Conservation (phyloP, 2,329 filamentous ascomycete species). For the Aureobasidium melanogenum region DNA sequence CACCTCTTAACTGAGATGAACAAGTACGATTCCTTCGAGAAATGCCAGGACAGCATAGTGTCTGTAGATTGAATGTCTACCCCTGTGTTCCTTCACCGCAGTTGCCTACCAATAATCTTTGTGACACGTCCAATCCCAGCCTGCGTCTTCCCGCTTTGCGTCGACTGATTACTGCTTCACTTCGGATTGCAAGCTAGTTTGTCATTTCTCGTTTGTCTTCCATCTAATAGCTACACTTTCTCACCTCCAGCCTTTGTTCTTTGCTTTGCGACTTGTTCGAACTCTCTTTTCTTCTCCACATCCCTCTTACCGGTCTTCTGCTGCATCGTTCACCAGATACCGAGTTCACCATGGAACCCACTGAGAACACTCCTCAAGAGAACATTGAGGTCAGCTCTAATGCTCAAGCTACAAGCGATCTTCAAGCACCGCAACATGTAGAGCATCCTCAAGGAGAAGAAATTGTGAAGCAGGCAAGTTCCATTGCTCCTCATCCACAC, state of each 20-base stretch:
- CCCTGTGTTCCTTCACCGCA: background rate
- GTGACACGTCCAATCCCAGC: background rate
- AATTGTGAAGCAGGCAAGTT: constrained; percentile 16
- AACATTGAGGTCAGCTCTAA: background rate
- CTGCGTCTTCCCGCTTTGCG: constrained; percentile 1
- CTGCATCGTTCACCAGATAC: background rate
- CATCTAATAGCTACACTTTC: background rate
- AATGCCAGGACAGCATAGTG: background rate
- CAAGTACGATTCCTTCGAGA: background rate
- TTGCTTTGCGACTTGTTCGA: background rate
- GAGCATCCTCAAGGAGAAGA: constrained; percentile 17
- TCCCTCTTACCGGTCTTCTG: background rate
- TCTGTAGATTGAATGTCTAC: background rate
- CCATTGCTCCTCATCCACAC: background rate
- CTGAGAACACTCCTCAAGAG: background rate
- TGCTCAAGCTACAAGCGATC: background rate
- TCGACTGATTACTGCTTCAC: background rate
- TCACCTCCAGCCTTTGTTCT: background rate
- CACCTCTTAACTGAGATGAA: background rate
- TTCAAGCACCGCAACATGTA: background rate
- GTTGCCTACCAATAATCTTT: background rate
- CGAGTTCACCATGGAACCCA: background rate
- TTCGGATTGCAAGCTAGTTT: background rate
- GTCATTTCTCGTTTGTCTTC: background rate
- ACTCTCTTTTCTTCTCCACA: background rate